Conservation (phyloP, 768 basidiomycete species). For the Russula sp. region DNA sequence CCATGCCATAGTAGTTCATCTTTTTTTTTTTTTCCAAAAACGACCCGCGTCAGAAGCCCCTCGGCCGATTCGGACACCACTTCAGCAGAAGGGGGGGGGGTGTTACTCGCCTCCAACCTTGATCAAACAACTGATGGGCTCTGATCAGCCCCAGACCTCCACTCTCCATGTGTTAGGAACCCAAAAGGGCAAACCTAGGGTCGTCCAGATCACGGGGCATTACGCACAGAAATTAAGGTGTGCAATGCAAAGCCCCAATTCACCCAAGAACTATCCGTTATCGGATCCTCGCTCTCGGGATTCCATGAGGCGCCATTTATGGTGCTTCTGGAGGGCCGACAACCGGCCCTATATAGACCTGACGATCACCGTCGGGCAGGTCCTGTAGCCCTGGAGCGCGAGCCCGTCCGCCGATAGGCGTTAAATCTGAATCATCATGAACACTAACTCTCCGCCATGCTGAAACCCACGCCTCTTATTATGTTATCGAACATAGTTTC, state of each 20-base stretch:
- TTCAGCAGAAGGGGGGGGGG: background rate
- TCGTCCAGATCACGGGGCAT: slow-evolving; percentile 6
- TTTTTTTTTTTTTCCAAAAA: background rate
- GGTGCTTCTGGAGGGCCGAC: slow-evolving; percentile 4
- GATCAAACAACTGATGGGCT: slow-evolving; percentile 10
- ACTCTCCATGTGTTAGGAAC: background rate
- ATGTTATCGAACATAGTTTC: background rate
- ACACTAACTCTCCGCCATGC: background rate
- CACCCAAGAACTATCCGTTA: slow-evolving; percentile 9
- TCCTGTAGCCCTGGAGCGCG: background rate
- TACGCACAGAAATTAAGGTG: slow-evolving; percentile 3
- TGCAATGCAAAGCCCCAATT: slow-evolving; percentile 3
- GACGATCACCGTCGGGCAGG: background rate
- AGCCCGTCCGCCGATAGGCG: background rate
- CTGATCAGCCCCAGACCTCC: slow-evolving; percentile 8
- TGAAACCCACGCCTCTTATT: background rate
- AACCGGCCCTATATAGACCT: background rate
- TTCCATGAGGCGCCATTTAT: background rate
- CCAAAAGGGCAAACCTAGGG: slow-evolving; percentile 3
- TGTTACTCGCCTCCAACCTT: slow-evolving; percentile 3
- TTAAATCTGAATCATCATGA: background rate
- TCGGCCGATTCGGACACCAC: slow-evolving; percentile 9
- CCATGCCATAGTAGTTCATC: background rate
- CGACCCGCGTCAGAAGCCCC: background rate
- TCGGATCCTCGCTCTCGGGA: slow-evolving; percentile 10